Conservation (phyloP, 148 eudicot species). For the Oxyria digyna region DNA sequence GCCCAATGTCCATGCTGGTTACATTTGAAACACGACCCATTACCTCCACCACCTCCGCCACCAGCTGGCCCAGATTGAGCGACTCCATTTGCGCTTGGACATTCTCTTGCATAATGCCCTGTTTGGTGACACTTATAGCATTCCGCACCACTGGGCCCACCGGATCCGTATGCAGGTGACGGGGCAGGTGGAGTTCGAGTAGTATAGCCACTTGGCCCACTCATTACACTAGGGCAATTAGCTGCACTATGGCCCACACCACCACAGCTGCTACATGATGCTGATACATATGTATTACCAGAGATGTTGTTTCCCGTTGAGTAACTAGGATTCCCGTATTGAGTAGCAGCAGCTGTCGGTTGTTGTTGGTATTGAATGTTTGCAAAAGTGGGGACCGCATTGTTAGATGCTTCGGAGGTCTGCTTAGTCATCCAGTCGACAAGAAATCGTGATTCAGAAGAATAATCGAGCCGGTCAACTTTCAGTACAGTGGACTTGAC, state of each 20-base stretch:
- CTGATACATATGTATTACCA: slow-evolving; percentile 14
- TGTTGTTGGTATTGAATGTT: background rate
- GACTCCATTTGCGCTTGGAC: slow-evolving; percentile 27
- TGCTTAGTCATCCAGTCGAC: slow-evolving; percentile 36
- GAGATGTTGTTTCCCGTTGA: slow-evolving; percentile 19
- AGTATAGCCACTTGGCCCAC: slow-evolving; percentile 20
- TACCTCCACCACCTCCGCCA: slow-evolving; percentile 11
- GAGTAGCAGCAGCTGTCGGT: slow-evolving; percentile 15
- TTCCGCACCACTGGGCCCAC: slow-evolving; percentile 19
- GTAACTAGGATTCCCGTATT: slow-evolving; percentile 32
- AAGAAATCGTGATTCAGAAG: slow-evolving; percentile 42
- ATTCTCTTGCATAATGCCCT: slow-evolving; percentile 81
- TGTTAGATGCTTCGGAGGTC: slow-evolving; percentile 23
- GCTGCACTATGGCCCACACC: slow-evolving; percentile 47
- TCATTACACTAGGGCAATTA: slow-evolving; percentile 52
- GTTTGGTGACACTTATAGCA: slow-evolving; percentile 66
- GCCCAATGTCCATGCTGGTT: slow-evolving; percentile 73
- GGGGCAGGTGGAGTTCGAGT: slow-evolving; percentile 8
- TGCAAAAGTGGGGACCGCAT: background rate
- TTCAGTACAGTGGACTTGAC: slow-evolving; percentile 78
- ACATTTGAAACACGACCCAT: slow-evolving; percentile 57
- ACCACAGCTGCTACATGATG: slow-evolving; percentile 58
- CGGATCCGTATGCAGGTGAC: background rate
- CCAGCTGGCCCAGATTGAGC: background rate
- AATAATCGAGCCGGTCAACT: slow-evolving; percentile 47